Evolutionary conservation across 371 early-diverging fungal genomes (phyloP), one percentile per base, ranked within the genome.

Genomic region (Phascolomyces articulosus): DNA sequence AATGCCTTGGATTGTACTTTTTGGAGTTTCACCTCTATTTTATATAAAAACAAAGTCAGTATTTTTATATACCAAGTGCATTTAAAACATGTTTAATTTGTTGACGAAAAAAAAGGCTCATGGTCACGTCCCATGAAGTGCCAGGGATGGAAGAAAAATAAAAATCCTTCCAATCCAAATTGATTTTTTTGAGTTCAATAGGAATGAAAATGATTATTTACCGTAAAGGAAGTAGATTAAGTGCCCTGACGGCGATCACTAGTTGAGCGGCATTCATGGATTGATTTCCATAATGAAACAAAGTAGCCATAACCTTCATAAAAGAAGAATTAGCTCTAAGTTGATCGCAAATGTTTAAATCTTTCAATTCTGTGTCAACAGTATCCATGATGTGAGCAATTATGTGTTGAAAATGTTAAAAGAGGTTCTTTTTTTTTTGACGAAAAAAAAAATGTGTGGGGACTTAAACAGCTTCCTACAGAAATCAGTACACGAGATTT

Each of bases 1-100:
- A 54, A 83, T 83, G 57, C 83, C 83, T 63, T 83, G 83, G 27
- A 83, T 77, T 16, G 83, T 83, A 62, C 83, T 79, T 64, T 74
- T 79, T n/a, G 83, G 83, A 26, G 83, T 83, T 55, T 83, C 80
- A 16, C 83, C 83, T 71, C 83, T 82, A 58, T 8, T 60, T 34
- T 34, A 34, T 34, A 9, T 34, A 34, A 6, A 34, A 47, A 47
- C 15, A 47, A 47, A n/a, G 47, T 47, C 47, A n/a, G 47, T 16
- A 47, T 47, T 34, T 34, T 34, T 34, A 55, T 29, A 18, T 31
- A 40, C 31, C n/a, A 60, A 16, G 20, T 51, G 16, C 11, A 9
- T 34, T 34, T 34, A 2, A 34, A 11, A 9, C 6, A 34, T 11
- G 6, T 11, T 9, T 9, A 34, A 34, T 34, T 34, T 34, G 44